These are phyloP conservation scores for Rutidosis leptorrhynchoides DNA, from an alignment of 129 eudicot genomes.

Conservation along the genomic window DNA sequence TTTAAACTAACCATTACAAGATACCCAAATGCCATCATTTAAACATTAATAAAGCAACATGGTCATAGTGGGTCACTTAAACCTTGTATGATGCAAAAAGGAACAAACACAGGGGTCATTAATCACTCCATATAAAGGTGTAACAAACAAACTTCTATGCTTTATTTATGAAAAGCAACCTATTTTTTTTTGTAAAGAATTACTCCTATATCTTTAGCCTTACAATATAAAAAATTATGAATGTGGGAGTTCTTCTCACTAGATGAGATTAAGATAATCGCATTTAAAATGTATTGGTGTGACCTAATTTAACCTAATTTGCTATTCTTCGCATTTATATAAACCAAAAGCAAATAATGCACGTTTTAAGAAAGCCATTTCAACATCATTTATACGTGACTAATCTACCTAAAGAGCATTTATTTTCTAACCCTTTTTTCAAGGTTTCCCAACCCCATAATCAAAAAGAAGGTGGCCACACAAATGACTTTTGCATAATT, in stretches of 20 bases:
- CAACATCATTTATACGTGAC: conserved; percentile 1
- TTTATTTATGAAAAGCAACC: neutral
- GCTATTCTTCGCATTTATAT: neutral
- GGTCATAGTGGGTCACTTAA: neutral
- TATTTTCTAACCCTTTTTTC: conserved; percentile 20
- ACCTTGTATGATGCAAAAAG: conserved; percentile 7
- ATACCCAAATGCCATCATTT: conserved; percentile 21
- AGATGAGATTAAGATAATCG: too few relatives aligned
- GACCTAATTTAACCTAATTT: neutral
- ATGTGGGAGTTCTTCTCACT: neutral
- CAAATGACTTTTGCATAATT: conserved; percentile 16
- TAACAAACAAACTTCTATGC: neutral
- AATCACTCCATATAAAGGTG: neutral
- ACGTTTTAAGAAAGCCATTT: neutral
- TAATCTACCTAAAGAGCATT: conserved; percentile 17
- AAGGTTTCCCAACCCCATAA: conserved; percentile 30
- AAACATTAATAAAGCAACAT: conserved; percentile 6
- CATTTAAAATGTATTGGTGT: neutral
- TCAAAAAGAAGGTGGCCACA: conserved; percentile 23
- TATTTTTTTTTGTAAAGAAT: neutral
- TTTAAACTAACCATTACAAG: conserved; percentile 34
- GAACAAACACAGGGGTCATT: conserved; percentile 2
- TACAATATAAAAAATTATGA: neutral
- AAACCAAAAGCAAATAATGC: neutral
- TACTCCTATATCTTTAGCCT: too few relatives aligned